These are phyloP conservation scores for Candida jianshihensis DNA, from an alignment of 805 yeast species.

Conservation along the genomic window DNA sequence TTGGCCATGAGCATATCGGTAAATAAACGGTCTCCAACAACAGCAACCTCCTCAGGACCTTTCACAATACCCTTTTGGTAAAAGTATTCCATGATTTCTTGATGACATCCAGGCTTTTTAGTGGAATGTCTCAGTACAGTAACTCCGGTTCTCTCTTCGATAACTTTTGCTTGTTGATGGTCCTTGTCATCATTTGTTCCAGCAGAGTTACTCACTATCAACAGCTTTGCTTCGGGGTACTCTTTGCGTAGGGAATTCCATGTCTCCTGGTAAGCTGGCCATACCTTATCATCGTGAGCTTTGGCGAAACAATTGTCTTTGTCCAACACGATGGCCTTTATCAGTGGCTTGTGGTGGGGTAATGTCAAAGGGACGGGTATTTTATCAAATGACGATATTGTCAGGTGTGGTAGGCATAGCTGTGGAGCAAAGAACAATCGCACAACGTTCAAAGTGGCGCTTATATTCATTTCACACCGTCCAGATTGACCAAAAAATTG, in stretches of 20 bases:
- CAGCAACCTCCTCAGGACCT: constrained; percentile 59
- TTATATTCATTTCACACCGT: constrained; percentile 57
- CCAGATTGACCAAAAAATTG: constrained; percentile 1
- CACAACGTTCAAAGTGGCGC: constrained; percentile 68
- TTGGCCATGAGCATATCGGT: constrained; percentile 95
- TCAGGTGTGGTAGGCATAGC: constrained; percentile 60
- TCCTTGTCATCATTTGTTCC: constrained; percentile 74
- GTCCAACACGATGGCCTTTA: constrained; percentile 79
- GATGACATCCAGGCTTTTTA: constrained; percentile 77
- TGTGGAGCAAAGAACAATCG: constrained; percentile 55
- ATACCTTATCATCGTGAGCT: constrained; percentile 72
- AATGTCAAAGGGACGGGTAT: constrained; percentile 46
- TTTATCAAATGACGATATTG: constrained; percentile 50
- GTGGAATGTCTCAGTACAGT: constrained; percentile 63
- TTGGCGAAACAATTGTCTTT: constrained; percentile 94
- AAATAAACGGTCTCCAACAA: constrained; percentile 85
- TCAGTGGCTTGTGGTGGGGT: constrained; percentile 27
- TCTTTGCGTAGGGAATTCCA: constrained; percentile 50
- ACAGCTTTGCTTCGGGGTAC: constrained; percentile 57
- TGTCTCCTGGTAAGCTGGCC: constrained; percentile 56
- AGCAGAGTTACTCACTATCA: constrained; percentile 88
- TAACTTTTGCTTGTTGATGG: constrained; percentile 48
- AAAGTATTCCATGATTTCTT: constrained; percentile 61
- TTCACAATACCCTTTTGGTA: constrained; percentile 33
- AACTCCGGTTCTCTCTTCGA: constrained; percentile 64